Percentiles rank a stretch among this genome's conserved stretches.
Conservation (phyloP, 2,329 filamentous ascomycete species). For the Aspergillus vadensis region DNA sequence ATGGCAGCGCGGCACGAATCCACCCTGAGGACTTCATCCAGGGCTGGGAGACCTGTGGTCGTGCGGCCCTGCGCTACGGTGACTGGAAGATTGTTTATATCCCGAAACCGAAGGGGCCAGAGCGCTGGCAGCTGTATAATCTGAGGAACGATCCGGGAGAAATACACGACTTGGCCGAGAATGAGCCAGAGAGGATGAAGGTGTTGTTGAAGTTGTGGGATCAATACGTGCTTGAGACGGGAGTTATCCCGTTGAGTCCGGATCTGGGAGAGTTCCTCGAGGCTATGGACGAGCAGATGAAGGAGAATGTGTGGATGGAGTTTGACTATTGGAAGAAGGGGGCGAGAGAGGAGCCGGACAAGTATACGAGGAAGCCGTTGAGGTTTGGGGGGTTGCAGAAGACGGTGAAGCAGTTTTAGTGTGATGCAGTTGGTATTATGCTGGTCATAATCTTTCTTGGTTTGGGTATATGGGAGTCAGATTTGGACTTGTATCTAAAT, state of each 20-base stretch:
- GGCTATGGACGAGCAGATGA: constrained; percentile 66
- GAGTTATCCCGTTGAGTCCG: constrained; percentile 61
- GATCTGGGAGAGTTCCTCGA: constrained; percentile 61
- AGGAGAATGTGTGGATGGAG: constrained; percentile 66
- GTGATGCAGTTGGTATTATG: no score
- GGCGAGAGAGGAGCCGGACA: constrained; percentile 51
- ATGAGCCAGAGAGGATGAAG: constrained; percentile 48
- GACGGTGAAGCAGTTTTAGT: constrained; percentile 38
- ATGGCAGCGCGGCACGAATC: constrained; percentile 40
- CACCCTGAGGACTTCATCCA: constrained; percentile 56
- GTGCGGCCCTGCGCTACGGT: constrained; percentile 57
- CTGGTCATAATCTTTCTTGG: no score
- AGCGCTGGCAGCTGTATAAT: constrained; percentile 62
- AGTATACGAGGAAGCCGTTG: constrained; percentile 44
- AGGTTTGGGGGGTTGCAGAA: constrained; percentile 30
- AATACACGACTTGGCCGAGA: constrained; percentile 47
- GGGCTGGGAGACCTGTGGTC: constrained; percentile 60
- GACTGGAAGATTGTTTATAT: constrained; percentile 63
- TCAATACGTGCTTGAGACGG: constrained; percentile 60
- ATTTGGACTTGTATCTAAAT: no score
- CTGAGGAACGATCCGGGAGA: constrained; percentile 56
- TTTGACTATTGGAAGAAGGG: constrained; percentile 65
- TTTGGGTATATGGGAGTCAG: no score
- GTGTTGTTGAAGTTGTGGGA: constrained; percentile 59
- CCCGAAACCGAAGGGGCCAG: constrained; percentile 57